Evolutionary conservation across 2,329 filamentous ascomycete species (phyloP), one percentile per base, ranked within the genome.

Genomic region (Penicillium sp.): DNA sequence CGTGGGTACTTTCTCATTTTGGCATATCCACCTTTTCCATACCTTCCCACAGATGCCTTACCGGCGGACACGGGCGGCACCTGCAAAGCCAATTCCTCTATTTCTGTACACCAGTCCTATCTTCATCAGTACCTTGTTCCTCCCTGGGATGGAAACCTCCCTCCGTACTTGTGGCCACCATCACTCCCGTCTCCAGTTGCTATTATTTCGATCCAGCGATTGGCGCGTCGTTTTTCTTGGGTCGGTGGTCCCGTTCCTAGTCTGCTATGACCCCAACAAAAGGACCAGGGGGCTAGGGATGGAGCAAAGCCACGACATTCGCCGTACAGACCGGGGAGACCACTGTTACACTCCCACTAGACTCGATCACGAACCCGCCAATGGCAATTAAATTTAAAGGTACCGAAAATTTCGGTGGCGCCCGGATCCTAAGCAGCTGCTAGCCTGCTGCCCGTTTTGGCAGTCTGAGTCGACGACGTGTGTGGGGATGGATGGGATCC

Each of bases 301-400:
- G 22, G 22, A 22, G 22, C 22, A 4, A 41, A 17, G 8, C n/a
- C 39, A 42, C 39, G 39, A 42, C 39, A 20, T 22, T 22, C 14
- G 39, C 39, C 47, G 25, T 37, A 6, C 47, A 35, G 34, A 37
- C 34, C n/a, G 47, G 47, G 47, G 17, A 51, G 50, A 59, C 34
- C 17, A 45, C 42, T 47, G 57, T 37, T 65, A 65, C 66, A 60
- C 66, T 69, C 66, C 67, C 65, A 67, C 65, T 69, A 69, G 67
- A 47, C 56, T 63, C 66, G 64, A 67, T 66, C 61, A 64, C 58
- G 35, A 34, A 34, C 51, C 62, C 57, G 53, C 66, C 66, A 63
- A 64, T 65, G 11, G 54, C 14, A 22, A 15, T 10, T 38, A 20
- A 20, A 20, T 20, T 20, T 20, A 20, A 34, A 10, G 41, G 35